Conservation (phyloP, 345 rosid species). For the Diplotaxis tenuifolia region DNA sequence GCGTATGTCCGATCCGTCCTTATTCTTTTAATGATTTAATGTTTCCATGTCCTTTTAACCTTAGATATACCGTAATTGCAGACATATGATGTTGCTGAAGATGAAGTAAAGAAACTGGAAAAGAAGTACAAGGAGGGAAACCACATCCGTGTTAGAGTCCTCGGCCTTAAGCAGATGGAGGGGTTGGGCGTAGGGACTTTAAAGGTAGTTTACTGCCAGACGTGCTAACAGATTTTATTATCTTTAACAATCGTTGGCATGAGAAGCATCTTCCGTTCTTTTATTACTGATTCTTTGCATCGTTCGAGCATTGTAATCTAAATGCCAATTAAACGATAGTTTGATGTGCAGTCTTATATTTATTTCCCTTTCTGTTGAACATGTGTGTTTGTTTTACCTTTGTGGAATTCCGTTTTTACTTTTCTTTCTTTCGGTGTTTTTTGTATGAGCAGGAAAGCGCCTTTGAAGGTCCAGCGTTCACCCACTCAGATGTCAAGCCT, state of each 20-base stretch:
- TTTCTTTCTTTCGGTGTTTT: conserved; percentile 7
- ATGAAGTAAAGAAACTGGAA: conserved; percentile 69
- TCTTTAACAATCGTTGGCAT: neutral
- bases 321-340: conserved; percentile 1
- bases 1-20: conserved; percentile 48
- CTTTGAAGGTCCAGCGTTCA: conserved; percentile 85
- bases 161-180: conserved; percentile 81
- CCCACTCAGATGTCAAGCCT: conserved; percentile 95
- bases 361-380: conserved; percentile 5
- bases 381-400: neutral
- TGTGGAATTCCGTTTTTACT: neutral
- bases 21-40: neutral
- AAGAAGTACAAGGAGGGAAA: conserved; percentile 79
- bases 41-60: conserved; percentile 22
- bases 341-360: conserved; percentile 5
- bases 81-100: conserved; percentile 85
- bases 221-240: conserved; percentile 4
- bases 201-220: conserved; percentile 56
- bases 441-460: conserved; percentile 72
- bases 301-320: conserved; percentile 5
- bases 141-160: conserved; percentile 76
- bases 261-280: neutral
- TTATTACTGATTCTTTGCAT: neutral
- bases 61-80: conserved; percentile 27
- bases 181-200: conserved; percentile 85